Base-by-base conservation (phyloP, 2,329 filamentous ascomycete genomes). In the Aspergillus piperis region DNA sequence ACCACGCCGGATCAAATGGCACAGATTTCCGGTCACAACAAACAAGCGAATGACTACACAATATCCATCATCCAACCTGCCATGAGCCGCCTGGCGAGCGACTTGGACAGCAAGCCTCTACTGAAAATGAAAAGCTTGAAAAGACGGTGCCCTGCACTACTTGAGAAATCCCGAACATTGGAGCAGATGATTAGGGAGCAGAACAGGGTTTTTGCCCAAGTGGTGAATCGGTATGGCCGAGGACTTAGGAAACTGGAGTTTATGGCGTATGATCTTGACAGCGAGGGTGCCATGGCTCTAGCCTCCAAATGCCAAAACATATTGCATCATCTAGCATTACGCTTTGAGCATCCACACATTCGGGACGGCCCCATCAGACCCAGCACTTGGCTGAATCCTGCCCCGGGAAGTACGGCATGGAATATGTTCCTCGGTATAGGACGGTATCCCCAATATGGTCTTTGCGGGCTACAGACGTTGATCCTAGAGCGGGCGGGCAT, bases 331-430 rank as follows among this genome's bases (percentile, higher is more conserved):
- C 66, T 77, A n/a, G 70, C 69, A 11, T 63, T 77, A 51, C 71
- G 72, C 23, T 75, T 76, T 58, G 70, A 70, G 41, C 74, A 76
- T 60, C 69, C 68, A 2, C 72, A 75, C 39, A 67, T 76, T 32
- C 69, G 74, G 39, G 72, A 75, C 38, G 64, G 66, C 3, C 63
- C 64, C 23, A 67, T 74, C 36, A 67, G 68, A 38, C 65, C 69
- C 6, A 67, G 58, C 7, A 69, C 70, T 32, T 76, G 74, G 74
- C 60, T 65, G 6, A 57, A 65, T 42, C 68, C 70, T 21, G 65
- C 70, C 3, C 66, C 67, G 11, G 59, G 67, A 10, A 72, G 66
- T 51, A 64, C 70, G 6, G 65, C 66, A 1, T 76, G 74, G 74
- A 75, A 75, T 48, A 53, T 65, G 5, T 64, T 76, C 11, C 68